phyloP scores from a whole-genome alignment of 495 filamentous ascomycete genomes.

The Entonaema liquescens region DNA sequence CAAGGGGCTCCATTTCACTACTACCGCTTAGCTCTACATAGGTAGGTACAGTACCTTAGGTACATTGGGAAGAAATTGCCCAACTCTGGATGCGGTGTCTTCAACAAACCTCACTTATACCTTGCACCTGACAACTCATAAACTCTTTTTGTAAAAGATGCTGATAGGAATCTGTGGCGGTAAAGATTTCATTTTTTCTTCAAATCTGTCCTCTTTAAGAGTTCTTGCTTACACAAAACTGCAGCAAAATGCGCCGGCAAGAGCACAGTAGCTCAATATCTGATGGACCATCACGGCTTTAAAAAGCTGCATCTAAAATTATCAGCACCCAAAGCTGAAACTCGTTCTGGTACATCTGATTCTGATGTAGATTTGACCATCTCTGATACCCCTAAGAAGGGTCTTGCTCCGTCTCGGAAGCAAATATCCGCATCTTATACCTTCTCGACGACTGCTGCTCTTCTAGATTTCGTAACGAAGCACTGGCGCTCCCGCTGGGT shows the following conservation, averaged over 20 bases:
- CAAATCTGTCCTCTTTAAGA: conserved; percentile 24
- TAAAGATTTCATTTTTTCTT: conserved; percentile 51
- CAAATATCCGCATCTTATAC: conserved; percentile 42
- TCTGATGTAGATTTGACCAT: conserved; percentile 45
- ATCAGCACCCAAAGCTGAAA: neutral
- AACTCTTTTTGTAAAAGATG: conserved; percentile 63
- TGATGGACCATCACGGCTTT: conserved; percentile 81
- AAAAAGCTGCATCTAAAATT: conserved; percentile 59
- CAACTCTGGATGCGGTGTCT: neutral
- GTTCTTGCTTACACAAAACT: conserved; percentile 33
- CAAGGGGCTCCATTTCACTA: neutral
- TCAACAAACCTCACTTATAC: neutral
- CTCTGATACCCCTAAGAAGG: conserved; percentile 13
- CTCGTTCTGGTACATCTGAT: conserved; percentile 17
- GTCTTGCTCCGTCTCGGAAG: conserved; percentile 41
- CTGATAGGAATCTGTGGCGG: conserved; percentile 93
- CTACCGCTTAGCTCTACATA: neutral
- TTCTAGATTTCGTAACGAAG: conserved; percentile 86
- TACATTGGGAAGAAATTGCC: conserved; percentile 4
- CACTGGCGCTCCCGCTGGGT: conserved; percentile 85
- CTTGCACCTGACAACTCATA: neutral
- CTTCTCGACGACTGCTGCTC: conserved; percentile 67
- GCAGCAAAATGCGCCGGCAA: conserved; percentile 91
- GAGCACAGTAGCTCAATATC: conserved; percentile 81
- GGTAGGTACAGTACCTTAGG: neutral